Evolutionary conservation across 176 grass and related monocot species (phyloP), one percentile per base, ranked within the genome.

Genomic region (Stipa capillata): DNA sequence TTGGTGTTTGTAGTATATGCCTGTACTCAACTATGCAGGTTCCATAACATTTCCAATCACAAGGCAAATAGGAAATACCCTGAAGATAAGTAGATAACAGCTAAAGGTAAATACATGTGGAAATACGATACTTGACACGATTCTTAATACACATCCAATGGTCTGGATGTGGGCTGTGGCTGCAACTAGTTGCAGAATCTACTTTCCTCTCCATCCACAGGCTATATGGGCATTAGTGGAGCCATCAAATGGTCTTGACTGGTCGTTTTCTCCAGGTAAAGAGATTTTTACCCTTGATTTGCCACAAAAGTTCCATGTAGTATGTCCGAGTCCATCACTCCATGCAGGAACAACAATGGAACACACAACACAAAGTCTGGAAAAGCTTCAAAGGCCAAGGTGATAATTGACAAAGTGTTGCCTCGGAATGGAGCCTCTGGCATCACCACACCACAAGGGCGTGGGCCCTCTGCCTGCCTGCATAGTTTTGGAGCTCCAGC

Each of bases 331-430:
- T 28, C 75, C 48, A 78, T 50, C 31, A 2, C 79, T 64, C 55
- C 65, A 57, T 25, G 3, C 42, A 53, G 69, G 67, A 75, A 10
- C 85, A 47, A 40, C 74, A 35, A 55, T 32, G 18, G 74, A 83
- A 74, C 80, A 79, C 78, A 83, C 85, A 79, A 73, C 80, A 83
- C 86, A 73, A 48, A 41, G 79, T 54, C 85, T 87, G 85, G 49
- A 78, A 83, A 83, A 72, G 79, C 85, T 78, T 83, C 79, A 36
- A 41, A 51, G 65, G 43, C 73, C 65, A 65, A 74, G 79, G 65
- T 78, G 85, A 78, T 73, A n/a, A 87, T 87, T 83, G 79, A 78
- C 85, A 83, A 83, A 87, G 79, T 73, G 85, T n/a, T 78, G 72
- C 73, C 79, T 83, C 79, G 70, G 73, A 87, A 77, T 82, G 55